Evolutionary conservation across 2,329 filamentous ascomycete species (phyloP), one percentile per base, ranked within the genome.

Genomic region (Venturia effusa): DNA sequence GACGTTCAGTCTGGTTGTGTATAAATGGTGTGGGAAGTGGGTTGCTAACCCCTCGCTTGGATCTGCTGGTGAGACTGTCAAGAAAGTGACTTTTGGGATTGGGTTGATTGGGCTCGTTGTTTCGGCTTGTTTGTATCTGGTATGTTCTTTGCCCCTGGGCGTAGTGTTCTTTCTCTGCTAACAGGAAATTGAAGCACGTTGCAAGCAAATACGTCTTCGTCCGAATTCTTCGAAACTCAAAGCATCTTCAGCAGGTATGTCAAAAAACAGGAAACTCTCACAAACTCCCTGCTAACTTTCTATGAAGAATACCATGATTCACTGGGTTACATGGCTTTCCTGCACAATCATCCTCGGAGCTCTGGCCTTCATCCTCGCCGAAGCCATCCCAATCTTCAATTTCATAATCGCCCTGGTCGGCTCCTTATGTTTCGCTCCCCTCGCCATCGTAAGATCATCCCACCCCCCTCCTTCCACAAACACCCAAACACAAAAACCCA

Each of bases 1-100:
- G 13, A 78, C 79, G 39, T 84, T 86, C 69, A 79, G 78, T 51
- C 75, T 87, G 19, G 82, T 86, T 2, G 81, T 87, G 4, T 87
- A 87, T 73, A 76, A 78, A 55, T 87, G 78, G 75, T 85, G 83
- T 67, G 85, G 85, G 4, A 75, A 82, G 66, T 87, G 81, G 80
- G 83, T 88, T 4, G 82, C 84, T 0, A 83, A 80, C 3, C 85
- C 85, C 0, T 83, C 84, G 1, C 78, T 88, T 0, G 84, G 84
- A 19, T 84, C 80, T 43, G 85, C 85, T 0, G 84, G 85, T 11
- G 75, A 76, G 4, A 79, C 77, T 0, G 75, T 87, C 67, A 86
- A 87, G 74, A 85, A 83, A 70, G 77, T 86, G 0, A 74, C 83
- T 0, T 88, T 87, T 67, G 85, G 84, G 2, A 76, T 87, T 55